Conservation (phyloP, 2,329 filamentous ascomycete genomes). For the Fusarium falciforme region DNA sequence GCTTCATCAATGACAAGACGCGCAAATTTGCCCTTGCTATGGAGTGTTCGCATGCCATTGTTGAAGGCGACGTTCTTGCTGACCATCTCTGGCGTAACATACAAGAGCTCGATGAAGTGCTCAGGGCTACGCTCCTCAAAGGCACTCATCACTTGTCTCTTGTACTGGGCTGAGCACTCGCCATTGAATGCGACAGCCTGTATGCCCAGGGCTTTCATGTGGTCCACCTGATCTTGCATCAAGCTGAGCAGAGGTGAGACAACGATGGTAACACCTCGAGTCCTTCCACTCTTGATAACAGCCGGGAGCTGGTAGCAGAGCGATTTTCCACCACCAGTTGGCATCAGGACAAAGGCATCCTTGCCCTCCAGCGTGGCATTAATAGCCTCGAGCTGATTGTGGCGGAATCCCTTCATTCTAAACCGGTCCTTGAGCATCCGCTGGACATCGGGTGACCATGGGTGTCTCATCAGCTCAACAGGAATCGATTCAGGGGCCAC, state of each 20-base stretch:
- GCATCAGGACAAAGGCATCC: slow-evolving; percentile 97
- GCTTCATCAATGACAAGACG: slow-evolving; percentile 97
- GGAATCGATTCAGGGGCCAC: slow-evolving; percentile 52
- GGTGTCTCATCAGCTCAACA: slow-evolving; percentile 69
- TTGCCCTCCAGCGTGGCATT: slow-evolving; percentile 90
- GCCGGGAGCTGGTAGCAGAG: slow-evolving; percentile 96
- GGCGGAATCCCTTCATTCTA: slow-evolving; percentile 85
- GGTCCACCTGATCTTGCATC: slow-evolving; percentile 96
- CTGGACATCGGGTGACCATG: slow-evolving; percentile 90
- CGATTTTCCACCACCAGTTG: slow-evolving; percentile 96
- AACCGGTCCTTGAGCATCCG: slow-evolving; percentile 85
- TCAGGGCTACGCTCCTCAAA: slow-evolving; percentile 75
- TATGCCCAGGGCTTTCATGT: slow-evolving; percentile 79
- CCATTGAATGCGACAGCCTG: slow-evolving; percentile 86
- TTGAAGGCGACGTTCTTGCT: slow-evolving; percentile 80
- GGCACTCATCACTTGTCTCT: slow-evolving; percentile 72
- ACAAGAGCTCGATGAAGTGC: slow-evolving; percentile 84
- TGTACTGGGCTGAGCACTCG: slow-evolving; percentile 73
- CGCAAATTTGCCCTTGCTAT: slow-evolving; percentile 78
- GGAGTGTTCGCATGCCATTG: slow-evolving; percentile 73
- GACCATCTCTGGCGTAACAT: slow-evolving; percentile 97
- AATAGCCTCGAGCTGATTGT: slow-evolving; percentile 94
- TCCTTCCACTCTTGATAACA: slow-evolving; percentile 82
- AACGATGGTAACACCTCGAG: slow-evolving; percentile 88
- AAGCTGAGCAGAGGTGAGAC: slow-evolving; percentile 94